Conservation (phyloP, 768 basidiomycete species). For the Russula sp. region DNA sequence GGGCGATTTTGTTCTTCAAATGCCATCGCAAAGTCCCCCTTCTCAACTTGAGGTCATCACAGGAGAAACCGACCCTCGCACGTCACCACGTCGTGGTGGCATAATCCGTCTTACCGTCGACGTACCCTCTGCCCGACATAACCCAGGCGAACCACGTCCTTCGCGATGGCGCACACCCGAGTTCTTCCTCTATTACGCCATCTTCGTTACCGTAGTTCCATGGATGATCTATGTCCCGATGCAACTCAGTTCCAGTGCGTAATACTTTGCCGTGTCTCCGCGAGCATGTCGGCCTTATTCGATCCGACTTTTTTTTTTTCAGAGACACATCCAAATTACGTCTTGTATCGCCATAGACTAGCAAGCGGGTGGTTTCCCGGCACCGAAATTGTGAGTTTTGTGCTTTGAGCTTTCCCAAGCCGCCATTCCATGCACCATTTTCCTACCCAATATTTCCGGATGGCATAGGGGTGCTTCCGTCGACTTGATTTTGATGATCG, state of each 20-base stretch:
- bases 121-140: constrained; percentile 45
- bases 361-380: constrained; percentile 80
- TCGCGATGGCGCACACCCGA: constrained; percentile 79
- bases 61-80: constrained; percentile 9
- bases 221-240: constrained; percentile 76
- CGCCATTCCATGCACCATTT: not conserved
- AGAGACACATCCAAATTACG: constrained; percentile 78
- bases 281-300: constrained; percentile 2
- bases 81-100: constrained; percentile 33
- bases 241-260: constrained; percentile 70
- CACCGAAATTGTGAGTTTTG: constrained; percentile 57
- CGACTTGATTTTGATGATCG: not conserved
- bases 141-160: constrained; percentile 35
- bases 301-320: constrained; percentile 4
- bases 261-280: no score
- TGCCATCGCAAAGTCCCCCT: constrained; percentile 35
- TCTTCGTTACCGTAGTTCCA: constrained; percentile 60
- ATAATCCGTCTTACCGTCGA: constrained; percentile 54
- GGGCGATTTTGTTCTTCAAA: constrained; percentile 33
- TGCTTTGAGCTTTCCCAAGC: not conserved
- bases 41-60: constrained; percentile 20
- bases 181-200: constrained; percentile 71
- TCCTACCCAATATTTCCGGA: not conserved
- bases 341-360: constrained; percentile 53
- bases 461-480: not conserved